These are phyloP conservation scores for Colletotrichum abscissum DNA, from an alignment of 2,329 filamentous ascomycete genomes.

Conservation along the genomic window DNA sequence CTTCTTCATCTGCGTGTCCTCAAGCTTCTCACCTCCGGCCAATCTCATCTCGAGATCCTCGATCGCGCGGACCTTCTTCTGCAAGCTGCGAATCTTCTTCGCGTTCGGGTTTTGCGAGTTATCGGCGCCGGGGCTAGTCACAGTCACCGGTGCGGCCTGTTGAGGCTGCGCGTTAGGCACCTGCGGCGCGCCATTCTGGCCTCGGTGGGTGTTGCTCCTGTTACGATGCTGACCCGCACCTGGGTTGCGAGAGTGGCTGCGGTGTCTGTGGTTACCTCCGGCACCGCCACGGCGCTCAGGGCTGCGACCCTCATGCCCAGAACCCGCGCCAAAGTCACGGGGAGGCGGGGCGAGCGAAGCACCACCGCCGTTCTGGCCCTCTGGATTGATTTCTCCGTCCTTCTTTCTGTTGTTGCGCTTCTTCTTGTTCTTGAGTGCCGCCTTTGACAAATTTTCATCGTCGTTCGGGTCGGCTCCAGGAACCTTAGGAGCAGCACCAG, in stretches of 20 bases:
- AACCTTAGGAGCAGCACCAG: conserved; percentile 74
- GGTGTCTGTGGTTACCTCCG: conserved; percentile 52
- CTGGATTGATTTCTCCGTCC: conserved; percentile 74
- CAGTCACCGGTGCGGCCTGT: conserved; percentile 38
- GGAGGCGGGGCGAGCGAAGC: conserved; percentile 60
- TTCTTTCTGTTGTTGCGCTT: conserved; percentile 95
- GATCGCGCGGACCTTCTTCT: conserved; percentile 98
- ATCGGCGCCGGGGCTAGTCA: conserved; percentile 48
- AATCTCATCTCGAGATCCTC: conserved; percentile 98
- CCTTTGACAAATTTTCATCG: conserved; percentile 83
- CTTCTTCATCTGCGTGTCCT: conserved; percentile 99
- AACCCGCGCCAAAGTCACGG: conserved; percentile 40
- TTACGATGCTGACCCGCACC: conserved; percentile 60
- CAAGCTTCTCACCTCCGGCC: conserved; percentile 93
- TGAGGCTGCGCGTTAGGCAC: conserved; percentile 41
- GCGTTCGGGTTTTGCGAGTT: conserved; percentile 77
- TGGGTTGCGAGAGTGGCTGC: conserved; percentile 67
- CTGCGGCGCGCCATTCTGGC: conserved; percentile 41
- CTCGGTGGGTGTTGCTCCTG: conserved; percentile 61
- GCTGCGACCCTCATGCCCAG: conserved; percentile 65
- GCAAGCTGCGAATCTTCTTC: conserved; percentile 92
- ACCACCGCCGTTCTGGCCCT: conserved; percentile 57
- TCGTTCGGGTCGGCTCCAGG: conserved; percentile 71
- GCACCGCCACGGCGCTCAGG: conserved; percentile 71
- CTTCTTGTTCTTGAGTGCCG: conserved; percentile 97